Base-by-base conservation (phyloP, 306 rosid genomes). In the Parietaria judaica region DNA sequence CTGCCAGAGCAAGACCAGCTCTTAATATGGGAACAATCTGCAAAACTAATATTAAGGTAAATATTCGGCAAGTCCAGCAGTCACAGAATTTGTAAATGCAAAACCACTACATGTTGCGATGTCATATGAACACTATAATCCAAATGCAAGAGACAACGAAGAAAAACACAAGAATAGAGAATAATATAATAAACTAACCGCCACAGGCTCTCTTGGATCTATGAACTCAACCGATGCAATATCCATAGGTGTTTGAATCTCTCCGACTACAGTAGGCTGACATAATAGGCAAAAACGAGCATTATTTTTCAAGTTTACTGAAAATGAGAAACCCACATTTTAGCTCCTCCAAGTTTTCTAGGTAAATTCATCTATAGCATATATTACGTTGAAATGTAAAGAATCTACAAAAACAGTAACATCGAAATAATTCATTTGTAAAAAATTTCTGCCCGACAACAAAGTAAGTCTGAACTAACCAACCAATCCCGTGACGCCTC, bases 401-500 rank as follows among this genome's bases (percentile, higher is more conserved):
- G 7, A 5, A 5, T 41, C n/a, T 41, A 4, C 53, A 49, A 10
- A 10, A 49, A 49, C 4, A 2, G 31, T 23, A 23, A 23, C 31
- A 23, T 23, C 2, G 31, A 23, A 23, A 23, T 23, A 23, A 23
- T 23, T 23, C 31, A 23, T 2, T 1, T 23, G 31, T 23, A 23
- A 23, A 49, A 49, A 49, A 0, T n/a, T 49, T 49, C 1, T 49
- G 14, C 15, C 43, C 36, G 52, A 2, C n/a, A 8, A 50, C 63
- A 69, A 53, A 57, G 58, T 17, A 64, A 50, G 60, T 3, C 56
- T 67, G 49, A 71, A 84, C 95, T 80, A 70, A 88, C 99, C 96
- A 92, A 56, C 90, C 99, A 92, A 78, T 92, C 96, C 78, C 96
- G 81, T 52, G 96, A 82, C 56, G 96, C 99, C 76, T 92, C 99